Evolutionary conservation across 2,329 filamentous ascomycete genomes (phyloP).

Genomic region (Penicillium sp.): DNA sequence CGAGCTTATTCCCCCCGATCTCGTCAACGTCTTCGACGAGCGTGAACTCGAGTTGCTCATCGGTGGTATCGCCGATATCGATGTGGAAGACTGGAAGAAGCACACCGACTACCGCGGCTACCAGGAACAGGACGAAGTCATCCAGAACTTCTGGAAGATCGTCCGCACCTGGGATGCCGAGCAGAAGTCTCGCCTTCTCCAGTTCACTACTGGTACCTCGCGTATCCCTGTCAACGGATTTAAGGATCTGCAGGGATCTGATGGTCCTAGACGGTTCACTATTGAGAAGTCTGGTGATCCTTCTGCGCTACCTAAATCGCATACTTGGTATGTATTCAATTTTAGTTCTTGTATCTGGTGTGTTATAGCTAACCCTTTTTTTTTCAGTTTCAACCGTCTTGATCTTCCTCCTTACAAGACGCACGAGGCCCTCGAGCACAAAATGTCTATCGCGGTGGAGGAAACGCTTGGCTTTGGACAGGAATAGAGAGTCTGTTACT

Average conservation of each 20-base stretch:
- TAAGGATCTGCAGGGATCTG: conserved; percentile 96
- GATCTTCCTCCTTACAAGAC: conserved; percentile 92
- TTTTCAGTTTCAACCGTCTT: conserved; percentile 83
- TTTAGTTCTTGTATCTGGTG: background rate
- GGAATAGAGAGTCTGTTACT: conserved; percentile 61
- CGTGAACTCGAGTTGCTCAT: conserved; percentile 94
- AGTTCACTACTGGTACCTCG: conserved; percentile 96
- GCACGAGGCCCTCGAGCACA: conserved; percentile 78
- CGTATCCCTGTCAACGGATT: conserved; percentile 99
- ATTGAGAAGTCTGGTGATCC: conserved; percentile 97
- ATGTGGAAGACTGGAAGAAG: conserved; percentile 99
- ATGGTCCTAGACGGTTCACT: conserved; percentile 91
- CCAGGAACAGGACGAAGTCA: conserved; percentile 94
- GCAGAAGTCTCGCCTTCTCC: conserved; percentile 91
- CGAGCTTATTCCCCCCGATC: conserved; percentile 90
- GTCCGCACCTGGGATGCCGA: conserved; percentile 97
- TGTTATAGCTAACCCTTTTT: conserved; percentile 22
- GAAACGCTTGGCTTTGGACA: conserved; percentile 99
- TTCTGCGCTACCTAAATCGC: conserved; percentile 87
- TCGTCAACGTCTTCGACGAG: conserved; percentile 98
- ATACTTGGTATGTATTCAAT: conserved; percentile 78
- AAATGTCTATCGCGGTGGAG: conserved; percentile 94
- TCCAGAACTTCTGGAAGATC: conserved; percentile 96
- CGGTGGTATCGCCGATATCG: conserved; percentile 98
- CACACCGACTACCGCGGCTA: conserved; percentile 99